Percentiles rank a stretch among this genome's conserved stretches.
phyloP scores from a whole-genome alignment of 345 rosid species.

The Eucalyptus curtisii region DNA sequence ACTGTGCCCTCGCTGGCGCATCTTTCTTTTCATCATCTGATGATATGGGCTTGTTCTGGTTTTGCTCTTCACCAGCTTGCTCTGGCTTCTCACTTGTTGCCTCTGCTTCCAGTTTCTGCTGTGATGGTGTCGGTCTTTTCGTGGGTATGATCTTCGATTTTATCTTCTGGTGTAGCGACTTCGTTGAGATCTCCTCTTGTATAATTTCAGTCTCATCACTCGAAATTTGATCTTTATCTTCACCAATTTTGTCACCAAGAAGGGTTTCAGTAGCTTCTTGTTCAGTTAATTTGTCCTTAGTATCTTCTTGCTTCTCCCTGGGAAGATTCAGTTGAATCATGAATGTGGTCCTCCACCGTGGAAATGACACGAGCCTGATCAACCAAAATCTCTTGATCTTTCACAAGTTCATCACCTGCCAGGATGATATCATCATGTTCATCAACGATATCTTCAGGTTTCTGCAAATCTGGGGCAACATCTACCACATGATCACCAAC shows the following conservation, averaged over 20 bases:
- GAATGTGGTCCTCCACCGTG: neutral
- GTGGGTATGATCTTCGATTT: neutral
- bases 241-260: neutral
- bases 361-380: neutral
- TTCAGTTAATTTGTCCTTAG: neutral
- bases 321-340: neutral
- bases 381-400: neutral
- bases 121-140: neutral
- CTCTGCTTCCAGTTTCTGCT: neutral
- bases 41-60: neutral
- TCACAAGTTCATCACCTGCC: neutral
- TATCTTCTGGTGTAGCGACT: neutral
- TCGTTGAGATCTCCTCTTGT: neutral
- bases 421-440: neutral
- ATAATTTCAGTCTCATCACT: neutral
- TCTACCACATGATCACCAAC: conserved; percentile 1
- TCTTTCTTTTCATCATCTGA: neutral
- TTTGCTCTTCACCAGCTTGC: neutral
- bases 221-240: neutral
- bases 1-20: neutral
- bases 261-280: neutral
- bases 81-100: neutral
- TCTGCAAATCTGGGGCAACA: neutral
- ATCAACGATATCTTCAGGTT: neutral
- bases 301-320: neutral